Evolutionary conservation across 495 filamentous ascomycete species (phyloP), one percentile per base, ranked within the genome.

Genomic region (Penicillium bialowiezense): DNA sequence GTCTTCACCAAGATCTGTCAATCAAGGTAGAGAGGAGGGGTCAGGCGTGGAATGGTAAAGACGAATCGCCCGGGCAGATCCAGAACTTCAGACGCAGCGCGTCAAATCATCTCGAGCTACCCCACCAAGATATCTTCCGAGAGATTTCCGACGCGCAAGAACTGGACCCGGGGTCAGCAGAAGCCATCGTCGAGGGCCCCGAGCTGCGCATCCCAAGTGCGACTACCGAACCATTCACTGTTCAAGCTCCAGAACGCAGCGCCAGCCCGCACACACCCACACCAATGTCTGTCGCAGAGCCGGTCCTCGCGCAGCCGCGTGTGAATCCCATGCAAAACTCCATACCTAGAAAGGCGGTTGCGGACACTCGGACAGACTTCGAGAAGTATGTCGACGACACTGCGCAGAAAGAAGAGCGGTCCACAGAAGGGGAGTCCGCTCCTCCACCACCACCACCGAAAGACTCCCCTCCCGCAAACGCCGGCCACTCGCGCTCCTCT

Each of bases 41-140:
- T 41, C 79, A 83, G 52, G 73, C 81, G 39, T 87, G 85, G 84
- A 81, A 73, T 69, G 81, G 75, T 51, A 44, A 36, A 32, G 36
- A 14, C 23, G 37, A 41, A 28, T 56, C 59, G 6, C 51, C 60
- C 26, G 38, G 39, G 41, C 48, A 54, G 44, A 42, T 47, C 40
- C 48, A 36, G 24, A 21, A 23, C 28, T 48, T 47, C 17, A 52
- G 45, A 23, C 51, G 48, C 21, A 61, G 44, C 44, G 56, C 44
- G 17, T 68, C 67, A 3, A 56, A 58, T 36, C 47, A 50, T 6
- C 55, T 53, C 14, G 55, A 62, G 36, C 38, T 58, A 29, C 58
- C 57, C 19, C 52, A 38, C 23, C 47, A 48, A 20, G 55, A 56
- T 49, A 50, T 54, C 23, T 50, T 54, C 12, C 53, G 33, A 44